phyloP scores from a whole-genome alignment of 345 rosid species.

The Geranium rotundifolium region DNA sequence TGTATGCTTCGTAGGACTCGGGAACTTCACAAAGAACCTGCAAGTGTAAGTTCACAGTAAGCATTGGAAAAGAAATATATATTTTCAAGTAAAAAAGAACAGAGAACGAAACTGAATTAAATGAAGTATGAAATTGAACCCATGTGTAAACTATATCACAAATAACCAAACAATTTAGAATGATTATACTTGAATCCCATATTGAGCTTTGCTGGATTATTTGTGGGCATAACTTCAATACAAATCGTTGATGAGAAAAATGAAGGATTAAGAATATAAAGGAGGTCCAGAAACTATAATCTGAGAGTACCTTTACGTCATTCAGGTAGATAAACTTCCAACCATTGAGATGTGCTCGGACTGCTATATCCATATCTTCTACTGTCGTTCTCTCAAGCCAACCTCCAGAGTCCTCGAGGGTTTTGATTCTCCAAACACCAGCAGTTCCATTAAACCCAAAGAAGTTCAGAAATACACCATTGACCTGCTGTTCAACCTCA shows the following conservation, averaged over 20 bases:
- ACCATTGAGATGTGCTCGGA: slow-evolving; percentile 77
- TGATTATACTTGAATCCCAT: too few species aligned
- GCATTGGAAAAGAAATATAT: too few species aligned
- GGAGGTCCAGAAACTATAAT: neutral
- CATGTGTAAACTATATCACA: too few species aligned
- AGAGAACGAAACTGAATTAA: too few species aligned
- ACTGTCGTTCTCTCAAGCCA: slow-evolving; percentile 90
- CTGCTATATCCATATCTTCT: slow-evolving; percentile 86
- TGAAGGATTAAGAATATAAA: too few species aligned
- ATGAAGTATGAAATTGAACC: too few species aligned
- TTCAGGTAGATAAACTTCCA: slow-evolving; percentile 80
- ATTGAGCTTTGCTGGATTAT: too few species aligned
- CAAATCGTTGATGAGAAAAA: too few species aligned
- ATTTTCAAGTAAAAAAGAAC: too few species aligned
- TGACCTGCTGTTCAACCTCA: slow-evolving; percentile 83
- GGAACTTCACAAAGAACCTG: slow-evolving; percentile 89
- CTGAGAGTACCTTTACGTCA: slow-evolving; percentile 52
- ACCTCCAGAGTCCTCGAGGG: slow-evolving; percentile 82
- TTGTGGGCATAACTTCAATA: too few species aligned
- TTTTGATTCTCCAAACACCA: slow-evolving; percentile 81
- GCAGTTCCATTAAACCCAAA: slow-evolving; percentile 91
- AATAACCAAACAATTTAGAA: too few species aligned
- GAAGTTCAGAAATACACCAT: slow-evolving; percentile 64
- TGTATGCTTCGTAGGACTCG: slow-evolving; percentile 79
- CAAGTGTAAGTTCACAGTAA: slow-evolving; percentile 2